Evolutionary conservation across 768 basidiomycete genomes (phyloP), one percentile per base, ranked within the genome.

Genomic region (Lactifluus rugatus): DNA sequence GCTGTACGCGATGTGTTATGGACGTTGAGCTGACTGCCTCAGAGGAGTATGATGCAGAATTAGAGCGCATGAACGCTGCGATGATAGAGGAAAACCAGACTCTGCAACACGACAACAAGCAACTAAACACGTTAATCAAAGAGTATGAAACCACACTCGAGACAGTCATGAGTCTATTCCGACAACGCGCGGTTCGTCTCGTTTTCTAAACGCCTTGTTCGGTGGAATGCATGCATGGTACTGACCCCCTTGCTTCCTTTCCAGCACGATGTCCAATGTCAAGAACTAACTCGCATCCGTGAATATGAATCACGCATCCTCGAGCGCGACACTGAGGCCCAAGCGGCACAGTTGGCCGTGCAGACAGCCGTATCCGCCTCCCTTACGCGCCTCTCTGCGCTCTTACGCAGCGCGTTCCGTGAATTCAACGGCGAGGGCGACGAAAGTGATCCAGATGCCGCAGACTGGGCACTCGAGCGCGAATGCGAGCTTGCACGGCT

Each of bases 121-220:
- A 98, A 65, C 78, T 99, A 32, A 89, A 86, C 63, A 75, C 79
- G 5, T 75, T 99, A 53, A 85, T 98, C 66, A 93, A 93, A 66
- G 96, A 99, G 69, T 98, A 96, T 67, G 96, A 99, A 69, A 88
- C 91, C 67, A 97, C 95, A 0, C 74, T 99, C 32, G 96, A 99
- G 71, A 89, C 80, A 7, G 82, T 98, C 45, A 99, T 99, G 96
- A 81, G 84, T 57, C 78, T 79, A 56, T 99, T 99, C 73, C 79
- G 96, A 56, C 87, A 83, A 57, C 83, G 90, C 48, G 95, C 96
- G 32, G 95, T 97, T 70, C 58, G 90, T 82, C 48, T n/a, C 34
- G 2, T 9, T 50, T 52, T 25, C n/a, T 31, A 36, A 13, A 13
- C 34, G 34, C 26, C 23, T n/a, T 52, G 9, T 42, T 42, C 41